Evolutionary conservation across 2,329 filamentous ascomycete genomes (phyloP), one percentile per base, ranked within the genome.

Genomic region (Sporothrix dimorphospora): DNA sequence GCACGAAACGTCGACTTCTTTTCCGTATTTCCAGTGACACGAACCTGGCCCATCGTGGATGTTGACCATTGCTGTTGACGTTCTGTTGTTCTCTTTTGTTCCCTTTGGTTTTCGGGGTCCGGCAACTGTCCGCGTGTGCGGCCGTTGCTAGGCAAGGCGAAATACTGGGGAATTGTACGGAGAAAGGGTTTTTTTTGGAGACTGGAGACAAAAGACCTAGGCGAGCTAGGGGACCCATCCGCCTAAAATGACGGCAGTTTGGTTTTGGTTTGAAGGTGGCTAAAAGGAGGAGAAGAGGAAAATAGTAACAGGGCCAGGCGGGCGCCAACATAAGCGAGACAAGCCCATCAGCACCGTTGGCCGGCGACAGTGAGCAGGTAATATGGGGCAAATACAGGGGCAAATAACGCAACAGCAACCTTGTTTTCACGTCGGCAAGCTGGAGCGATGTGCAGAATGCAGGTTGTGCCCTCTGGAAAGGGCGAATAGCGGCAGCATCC

Each of bases 341-440:
- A 55, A 9, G 24, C 51, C 51, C 30, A 16, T 19, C 51, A 55
- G 21, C 24, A 24, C 51, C 24, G 51, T 55, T 55, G 49, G 49
- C 49, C n/a, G 21, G 49, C n/a, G 5, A 53, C 11, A 27, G 21
- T 53, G 49, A 53, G 49, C n/a, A 27, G 49, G 47, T 53, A 9
- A 40, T 11, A 40, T 34, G 19, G 19, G 47, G 19, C 51, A 27
- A 27, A 55, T 16, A 19, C 14, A 19, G 24, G 27, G 24, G n/a
- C n/a, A n/a, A n/a, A n/a, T n/a, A n/a, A n/a, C n/a, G n/a, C n/a
- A n/a, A n/a, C n/a, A n/a, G n/a, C n/a, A n/a, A 30, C 24, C 51
- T 57, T 57, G 53, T 57, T 57, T 57, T 57, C 27, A 57, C 53
- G 11, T 30, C 53, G 53, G 14, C n/a, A n/a, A n/a, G n/a, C n/a